Base-by-base conservation (phyloP, 2,329 filamentous ascomycete species). In the Aspergillus spinulosporus region DNA sequence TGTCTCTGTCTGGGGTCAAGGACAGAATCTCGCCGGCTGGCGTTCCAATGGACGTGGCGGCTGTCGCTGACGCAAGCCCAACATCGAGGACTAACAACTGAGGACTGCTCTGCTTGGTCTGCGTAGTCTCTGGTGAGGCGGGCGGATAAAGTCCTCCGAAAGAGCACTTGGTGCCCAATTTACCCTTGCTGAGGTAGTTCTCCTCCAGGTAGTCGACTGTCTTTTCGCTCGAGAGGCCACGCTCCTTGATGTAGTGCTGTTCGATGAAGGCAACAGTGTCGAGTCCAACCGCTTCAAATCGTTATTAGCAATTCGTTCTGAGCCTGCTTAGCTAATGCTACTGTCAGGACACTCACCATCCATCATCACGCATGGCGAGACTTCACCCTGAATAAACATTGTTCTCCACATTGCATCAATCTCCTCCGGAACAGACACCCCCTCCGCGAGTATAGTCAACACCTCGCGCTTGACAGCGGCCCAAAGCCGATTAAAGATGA, bases 401-500 rank as follows among this genome's bases (percentile, higher is more conserved):
- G 78, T 55, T 21, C 62, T 52, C 64, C 65, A 68, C 2, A 83
- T 60, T 0, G 62, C 58, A 54, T 84, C 81, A 21, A 83, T 76
- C 51, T 81, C 76, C 21, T 74, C 67, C 0, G 82, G 76, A 0
- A 69, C 72, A 2, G 74, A 74, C 1, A 84, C 79, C 0, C 74
- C 80, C 50, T 84, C 80, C 0, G 75, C 70, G 3, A 84, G 62
- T n/a, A 84, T 79, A 1, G 65, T 72, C 21, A 84, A 57, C 1
- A 72, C 72, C 60, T 84, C 81, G 2, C 82, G 72, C 67, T 84
- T 84, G 42, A 84, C 72, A 0, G 81, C 81, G 0, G 82, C 82
- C 81, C 81, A 84, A 0, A 84, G 65, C 1, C 81, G 76, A 51
- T 83, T 83, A 63, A 82, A 80, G 36, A 84, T 76, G 64, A 84